Base-by-base conservation (phyloP, 139 green algal species). In the Gonium pectorale region DNA sequence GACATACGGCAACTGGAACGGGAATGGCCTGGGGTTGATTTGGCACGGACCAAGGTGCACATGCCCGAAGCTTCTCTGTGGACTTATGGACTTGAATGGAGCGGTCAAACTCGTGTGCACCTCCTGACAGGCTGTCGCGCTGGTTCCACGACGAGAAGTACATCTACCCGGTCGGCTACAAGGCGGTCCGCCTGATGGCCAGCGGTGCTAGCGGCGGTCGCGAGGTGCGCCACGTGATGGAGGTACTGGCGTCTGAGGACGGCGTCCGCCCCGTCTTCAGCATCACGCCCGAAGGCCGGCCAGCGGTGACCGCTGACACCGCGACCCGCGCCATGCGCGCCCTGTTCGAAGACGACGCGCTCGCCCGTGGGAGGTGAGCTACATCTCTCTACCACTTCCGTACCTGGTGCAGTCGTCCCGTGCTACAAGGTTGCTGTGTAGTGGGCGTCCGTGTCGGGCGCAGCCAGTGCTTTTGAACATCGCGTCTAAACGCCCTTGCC, bases 131-230 rank as follows among this genome's bases (percentile, higher is more conserved):
- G 78, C 51, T 95, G 35, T 88, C 94, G 83, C 92, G 92, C 27
- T 64, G 22, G 11, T 97, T 95, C 86, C 94, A 97, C 80, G 85
- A 72, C 26, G 91, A 93, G 60, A 90, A 92, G 84, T 80, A 88
- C 85, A 93, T 97, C 63, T 97, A 85, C 63, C 94, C 94, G 5
- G 60, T 93, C 31, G 94, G 94, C n/a, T 97, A 91, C 66, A 68
- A 31, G 27, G 84, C 89, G 8, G 72, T 52, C 29, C 88, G 88
- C 26, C 1, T 89, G 29, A 73, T 78, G 3, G 66, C 83, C 5
- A 38, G 79, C 54, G 67, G 75, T 29, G 44, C 86, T 73, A 37
- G 86, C 88, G 43, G 86, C 44, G 66, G 44, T 46, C 26, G 46
- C 13, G 64, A 90, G 67, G 78, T 85, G 66, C 79, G 54, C 33